These are phyloP conservation scores for Helichrysum umbraculigerum DNA, from an alignment of 129 eudicot species.

Conservation along the genomic window DNA sequence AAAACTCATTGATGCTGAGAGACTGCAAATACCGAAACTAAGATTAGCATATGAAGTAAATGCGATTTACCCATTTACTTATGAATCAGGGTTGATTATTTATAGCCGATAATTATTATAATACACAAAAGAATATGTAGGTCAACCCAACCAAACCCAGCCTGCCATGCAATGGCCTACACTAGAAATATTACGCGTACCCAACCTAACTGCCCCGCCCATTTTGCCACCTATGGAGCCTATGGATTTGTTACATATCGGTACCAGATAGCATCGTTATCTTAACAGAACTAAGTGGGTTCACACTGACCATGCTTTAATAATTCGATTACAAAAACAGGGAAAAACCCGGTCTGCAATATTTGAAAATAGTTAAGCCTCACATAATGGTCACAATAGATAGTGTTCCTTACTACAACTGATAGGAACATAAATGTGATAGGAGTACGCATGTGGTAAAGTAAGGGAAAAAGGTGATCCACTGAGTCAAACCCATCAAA, in stretches of 20 bases:
- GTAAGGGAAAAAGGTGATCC: neutral
- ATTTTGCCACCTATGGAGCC: too few relatives aligned
- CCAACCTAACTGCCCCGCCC: too few relatives aligned
- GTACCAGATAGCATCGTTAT: neutral
- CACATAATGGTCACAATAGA: neutral
- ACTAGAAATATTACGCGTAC: neutral
- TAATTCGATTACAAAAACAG: neutral
- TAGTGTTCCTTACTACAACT: neutral
- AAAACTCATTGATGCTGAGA: conserved; percentile 89
- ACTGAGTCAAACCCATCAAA: neutral
- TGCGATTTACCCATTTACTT: neutral
- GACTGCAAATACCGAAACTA: conserved; percentile 44
- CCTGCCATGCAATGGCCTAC: neutral
- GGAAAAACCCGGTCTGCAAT: neutral
- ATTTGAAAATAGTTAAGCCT: neutral
- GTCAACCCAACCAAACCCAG: neutral
- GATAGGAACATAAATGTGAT: neutral
- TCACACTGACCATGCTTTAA: neutral
- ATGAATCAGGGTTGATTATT: neutral
- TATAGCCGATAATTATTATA: neutral
- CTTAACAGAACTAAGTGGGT: neutral
- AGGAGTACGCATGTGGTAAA: too few relatives aligned
- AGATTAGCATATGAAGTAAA: neutral
- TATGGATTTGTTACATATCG: too few relatives aligned
- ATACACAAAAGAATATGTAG: neutral